Conservation (phyloP, 305 asterid genomes). For the Fraxinus dipetala region DNA sequence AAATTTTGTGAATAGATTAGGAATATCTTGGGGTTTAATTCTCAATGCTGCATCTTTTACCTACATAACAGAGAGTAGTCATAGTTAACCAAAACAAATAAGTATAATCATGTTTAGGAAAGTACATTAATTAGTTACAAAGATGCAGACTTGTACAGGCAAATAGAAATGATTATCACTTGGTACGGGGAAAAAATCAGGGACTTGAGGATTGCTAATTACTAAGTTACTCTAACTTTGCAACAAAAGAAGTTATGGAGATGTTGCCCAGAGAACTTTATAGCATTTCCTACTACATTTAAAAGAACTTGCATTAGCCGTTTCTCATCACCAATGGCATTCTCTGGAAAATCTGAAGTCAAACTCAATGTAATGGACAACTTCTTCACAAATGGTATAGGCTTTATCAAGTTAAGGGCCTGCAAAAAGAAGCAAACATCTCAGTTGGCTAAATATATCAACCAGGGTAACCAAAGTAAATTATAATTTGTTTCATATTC, state of each 20-base stretch:
- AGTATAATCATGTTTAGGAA: background rate
- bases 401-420: slow-evolving; percentile 78
- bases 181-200: slow-evolving; percentile 64
- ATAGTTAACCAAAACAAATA: background rate
- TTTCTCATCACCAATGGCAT: slow-evolving; percentile 85
- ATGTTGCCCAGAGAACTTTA: slow-evolving; percentile 80
- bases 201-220: slow-evolving; percentile 56
- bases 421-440: slow-evolving; percentile 31
- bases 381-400: slow-evolving; percentile 86
- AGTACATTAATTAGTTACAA: slow-evolving; percentile 6
- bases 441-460: slow-evolving; percentile 22
- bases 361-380: slow-evolving; percentile 31
- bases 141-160: slow-evolving; percentile 69
- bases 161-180: slow-evolving; percentile 82
- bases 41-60: no score
- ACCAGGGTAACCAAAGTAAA: background rate
- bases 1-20: no score
- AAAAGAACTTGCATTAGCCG: slow-evolving; percentile 85
- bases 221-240: slow-evolving; percentile 66
- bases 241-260: slow-evolving; percentile 65
- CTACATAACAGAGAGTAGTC: no score
- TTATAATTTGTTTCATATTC: background rate
- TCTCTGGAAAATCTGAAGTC: slow-evolving; percentile 55
- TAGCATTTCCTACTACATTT: slow-evolving; percentile 89
- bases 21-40: no score